Base-by-base conservation (phyloP, 768 basidiomycete species). In the Gloeopeniophorella convolvens region DNA sequence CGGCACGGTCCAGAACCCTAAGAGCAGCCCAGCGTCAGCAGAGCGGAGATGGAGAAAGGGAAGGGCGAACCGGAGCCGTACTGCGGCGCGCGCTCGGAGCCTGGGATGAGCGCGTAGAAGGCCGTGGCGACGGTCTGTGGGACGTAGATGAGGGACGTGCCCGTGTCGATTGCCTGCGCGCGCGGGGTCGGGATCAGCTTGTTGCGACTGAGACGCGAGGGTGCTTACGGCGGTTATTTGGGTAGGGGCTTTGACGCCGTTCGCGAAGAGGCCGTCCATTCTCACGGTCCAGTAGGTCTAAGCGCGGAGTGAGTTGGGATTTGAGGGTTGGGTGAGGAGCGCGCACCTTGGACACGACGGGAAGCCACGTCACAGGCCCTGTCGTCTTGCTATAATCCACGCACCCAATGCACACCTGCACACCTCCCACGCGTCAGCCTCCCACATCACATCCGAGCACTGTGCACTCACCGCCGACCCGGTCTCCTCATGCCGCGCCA, bases 111-210 rank as follows among this genome's bases (percentile, higher is more conserved):
- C 2, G 56, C 45, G 62, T 84, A 85, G 50, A 85, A 71, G 8
- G 63, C 55, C 2, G 60, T 43, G 5, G 73, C 77, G 24, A 77
- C 54, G 0, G 59, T 40, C 32, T 65, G 60, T 1, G 81, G 79
- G 5, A 82, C 51, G 62, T 84, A 84, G 50, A 84, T 76, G 23
- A 83, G 67, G 24, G 82, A 78, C 3, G 82, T 83, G 26, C 84
- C 83, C 0, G 82, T 81, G 59, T 85, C 84, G 50, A 85, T 72
- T 16, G 81, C 79, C 82, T 83, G 48, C 6, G 18, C 7, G 24
- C 10, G n/a, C 2, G 15, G 10, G 5, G 12, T 34, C 2, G 34
- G n/a, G 3, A 5, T n/a, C n/a, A n/a, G n/a, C n/a, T n/a, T n/a
- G n/a, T n/a, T n/a, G n/a, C n/a, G n/a, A n/a, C n/a, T n/a, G n/a